Conservation (phyloP, 2,329 filamentous ascomycete species). For the Apiospora koreana region DNA sequence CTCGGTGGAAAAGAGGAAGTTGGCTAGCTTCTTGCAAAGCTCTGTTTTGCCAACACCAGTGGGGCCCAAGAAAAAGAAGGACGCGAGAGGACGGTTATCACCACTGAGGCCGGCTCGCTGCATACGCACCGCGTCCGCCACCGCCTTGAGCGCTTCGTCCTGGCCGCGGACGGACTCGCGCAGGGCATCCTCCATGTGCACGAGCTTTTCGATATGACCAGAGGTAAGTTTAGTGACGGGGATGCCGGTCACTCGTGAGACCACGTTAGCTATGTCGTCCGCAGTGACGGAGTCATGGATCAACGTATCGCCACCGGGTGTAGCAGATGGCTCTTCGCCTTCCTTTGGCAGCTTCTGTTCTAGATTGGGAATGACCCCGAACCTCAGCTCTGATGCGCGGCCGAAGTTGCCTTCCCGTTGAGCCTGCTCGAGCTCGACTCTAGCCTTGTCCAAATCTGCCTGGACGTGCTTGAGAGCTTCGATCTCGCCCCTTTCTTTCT, state of each 20-base stretch:
- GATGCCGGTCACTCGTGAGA: conserved; percentile 89
- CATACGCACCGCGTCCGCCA: conserved; percentile 90
- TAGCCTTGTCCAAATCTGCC: conserved; percentile 82
- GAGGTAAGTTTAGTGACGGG: conserved; percentile 90
- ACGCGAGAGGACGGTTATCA: conserved; percentile 87
- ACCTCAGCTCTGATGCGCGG: conserved; percentile 86
- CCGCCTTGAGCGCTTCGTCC: conserved; percentile 87
- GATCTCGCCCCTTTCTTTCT: conserved; percentile 84
- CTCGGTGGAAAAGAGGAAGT: conserved; percentile 91
- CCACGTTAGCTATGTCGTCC: conserved; percentile 91
- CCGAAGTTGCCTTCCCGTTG: conserved; percentile 87
- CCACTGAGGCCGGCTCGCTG: conserved; percentile 90
- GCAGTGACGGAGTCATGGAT: conserved; percentile 94
- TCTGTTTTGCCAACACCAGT: conserved; percentile 98
- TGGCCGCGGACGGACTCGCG: conserved; percentile 85
- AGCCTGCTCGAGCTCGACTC: conserved; percentile 82
- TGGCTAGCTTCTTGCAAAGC: conserved; percentile 92
- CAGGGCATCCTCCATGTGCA: conserved; percentile 92
- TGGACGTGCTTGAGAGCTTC: conserved; percentile 85
- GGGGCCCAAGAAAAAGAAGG: conserved; percentile 96
- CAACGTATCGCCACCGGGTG: conserved; percentile 53
- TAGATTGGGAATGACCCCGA: conserved; percentile 80
- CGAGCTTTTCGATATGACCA: conserved; percentile 90
- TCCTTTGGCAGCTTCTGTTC: conserved; percentile 81
- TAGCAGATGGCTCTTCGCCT: conserved; percentile 43